phyloP scores from a whole-genome alignment of 305 asterid species.

The Solanum hybrid region DNA sequence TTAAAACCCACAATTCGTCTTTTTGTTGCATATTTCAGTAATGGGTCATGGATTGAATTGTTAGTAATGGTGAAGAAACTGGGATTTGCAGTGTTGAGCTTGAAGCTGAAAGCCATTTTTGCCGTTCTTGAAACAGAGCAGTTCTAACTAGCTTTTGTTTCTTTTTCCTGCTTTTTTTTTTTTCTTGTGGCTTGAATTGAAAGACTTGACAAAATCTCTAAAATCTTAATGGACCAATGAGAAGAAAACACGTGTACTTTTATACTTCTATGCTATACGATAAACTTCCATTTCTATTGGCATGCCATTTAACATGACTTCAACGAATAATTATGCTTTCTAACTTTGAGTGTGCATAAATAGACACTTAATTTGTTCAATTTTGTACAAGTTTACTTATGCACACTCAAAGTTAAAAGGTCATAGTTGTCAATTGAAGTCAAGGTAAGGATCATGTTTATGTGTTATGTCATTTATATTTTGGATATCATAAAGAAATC shows the following conservation, averaged over 20 bases:
- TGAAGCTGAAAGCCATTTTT: slow-evolving; percentile 21
- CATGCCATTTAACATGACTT: too few species aligned
- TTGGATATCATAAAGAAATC: too few species aligned
- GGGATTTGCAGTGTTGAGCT: slow-evolving; percentile 24
- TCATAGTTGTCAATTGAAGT: too few species aligned
- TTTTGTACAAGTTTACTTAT: too few species aligned
- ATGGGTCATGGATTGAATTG: slow-evolving; percentile 9
- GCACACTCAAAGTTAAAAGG: too few species aligned
- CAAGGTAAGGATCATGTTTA: too few species aligned
- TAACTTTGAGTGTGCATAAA: too few species aligned
- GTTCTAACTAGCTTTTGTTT: background rate
- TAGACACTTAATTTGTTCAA: too few species aligned
- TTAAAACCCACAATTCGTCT: slow-evolving; percentile 11
- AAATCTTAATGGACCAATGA: background rate
- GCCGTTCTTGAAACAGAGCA: background rate
- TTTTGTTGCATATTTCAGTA: slow-evolving; percentile 7
- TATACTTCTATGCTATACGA: background rate
- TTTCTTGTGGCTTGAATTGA: background rate
- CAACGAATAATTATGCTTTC: too few species aligned
- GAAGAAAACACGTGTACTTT: background rate
- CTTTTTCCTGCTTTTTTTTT: background rate
- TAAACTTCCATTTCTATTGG: background rate
- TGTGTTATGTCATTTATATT: too few species aligned
- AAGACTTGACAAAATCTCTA: background rate
- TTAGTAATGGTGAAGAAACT: slow-evolving; percentile 7